These are phyloP conservation scores for Pseudocercospora cruenta DNA, from an alignment of 2,329 filamentous ascomycete genomes.

Conservation along the genomic window DNA sequence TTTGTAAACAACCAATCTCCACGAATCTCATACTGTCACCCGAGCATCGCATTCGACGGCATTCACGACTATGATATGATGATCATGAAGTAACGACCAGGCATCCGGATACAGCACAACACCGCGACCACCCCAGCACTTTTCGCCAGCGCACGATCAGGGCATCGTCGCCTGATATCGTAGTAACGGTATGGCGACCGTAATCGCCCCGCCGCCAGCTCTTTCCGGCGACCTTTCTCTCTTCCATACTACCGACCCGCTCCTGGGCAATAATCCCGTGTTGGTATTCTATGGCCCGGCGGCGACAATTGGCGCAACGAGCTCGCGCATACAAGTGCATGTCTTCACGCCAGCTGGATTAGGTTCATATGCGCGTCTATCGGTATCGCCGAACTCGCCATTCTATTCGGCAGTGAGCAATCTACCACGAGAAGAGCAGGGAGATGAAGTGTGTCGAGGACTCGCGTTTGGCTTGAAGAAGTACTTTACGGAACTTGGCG, in stretches of 20 bases:
- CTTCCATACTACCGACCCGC: constrained; percentile 84
- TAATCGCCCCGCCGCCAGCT: constrained; percentile 73
- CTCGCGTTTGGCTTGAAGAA: constrained; percentile 91
- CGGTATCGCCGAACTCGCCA: constrained; percentile 87
- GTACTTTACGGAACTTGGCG: constrained; percentile 87
- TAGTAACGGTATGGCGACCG: constrained; percentile 71
- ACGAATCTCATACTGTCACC: not conserved
- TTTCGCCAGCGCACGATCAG: not conserved
- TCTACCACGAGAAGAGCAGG: constrained; percentile 90
- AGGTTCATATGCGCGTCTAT: constrained; percentile 86
- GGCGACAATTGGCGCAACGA: constrained; percentile 80
- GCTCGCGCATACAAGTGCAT: constrained; percentile 92
- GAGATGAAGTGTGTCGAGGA: constrained; percentile 88
- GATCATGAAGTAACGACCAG: constrained; percentile 17
- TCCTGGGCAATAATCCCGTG: constrained; percentile 78
- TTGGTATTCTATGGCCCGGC: constrained; percentile 85
- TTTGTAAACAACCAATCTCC: not conserved
- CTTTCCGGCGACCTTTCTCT: constrained; percentile 82
- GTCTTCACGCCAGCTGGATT: constrained; percentile 88
- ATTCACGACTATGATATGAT: constrained; percentile 18
- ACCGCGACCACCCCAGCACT: not conserved
- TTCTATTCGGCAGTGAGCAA: constrained; percentile 89
- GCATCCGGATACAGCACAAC: not conserved
- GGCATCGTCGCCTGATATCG: constrained; percentile 1
- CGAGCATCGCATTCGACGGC: not conserved